These are phyloP conservation scores for Stevia rebaudiana DNA, from an alignment of 140 eudicot species.

Conservation along the genomic window DNA sequence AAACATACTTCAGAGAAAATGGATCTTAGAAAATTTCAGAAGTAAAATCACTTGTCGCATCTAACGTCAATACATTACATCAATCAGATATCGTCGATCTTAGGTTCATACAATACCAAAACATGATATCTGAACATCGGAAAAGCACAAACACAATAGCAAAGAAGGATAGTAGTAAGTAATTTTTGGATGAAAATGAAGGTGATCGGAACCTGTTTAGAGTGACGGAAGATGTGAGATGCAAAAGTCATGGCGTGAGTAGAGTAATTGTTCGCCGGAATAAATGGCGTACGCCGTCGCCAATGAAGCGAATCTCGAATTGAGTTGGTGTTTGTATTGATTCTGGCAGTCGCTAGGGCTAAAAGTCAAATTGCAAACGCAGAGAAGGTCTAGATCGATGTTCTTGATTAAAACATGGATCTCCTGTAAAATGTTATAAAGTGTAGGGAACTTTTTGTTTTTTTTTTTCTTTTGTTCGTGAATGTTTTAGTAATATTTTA, in stretches of 20 bases:
- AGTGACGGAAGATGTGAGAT: slow-evolving; percentile 58
- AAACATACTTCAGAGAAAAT: neutral
- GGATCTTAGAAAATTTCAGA: slow-evolving; percentile 5
- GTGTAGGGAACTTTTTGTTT: neutral
- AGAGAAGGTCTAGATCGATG: slow-evolving; percentile 30
- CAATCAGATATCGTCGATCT: slow-evolving; percentile 20
- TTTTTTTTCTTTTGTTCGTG: neutral
- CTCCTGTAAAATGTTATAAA: slow-evolving; percentile 6
- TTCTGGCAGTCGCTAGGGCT: slow-evolving; percentile 37
- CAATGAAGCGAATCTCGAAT: slow-evolving; percentile 10
- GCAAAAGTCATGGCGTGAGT: slow-evolving; percentile 50
- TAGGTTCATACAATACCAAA: neutral
- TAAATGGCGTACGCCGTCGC: slow-evolving; percentile 24
- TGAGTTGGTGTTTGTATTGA: slow-evolving; percentile 1
- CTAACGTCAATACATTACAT: slow-evolving; percentile 5
- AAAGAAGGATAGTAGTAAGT: neutral
- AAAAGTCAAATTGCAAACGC: slow-evolving; percentile 19
- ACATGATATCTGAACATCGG: slow-evolving; percentile 12
- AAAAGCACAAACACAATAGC: neutral
- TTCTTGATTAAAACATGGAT: slow-evolving; percentile 20
- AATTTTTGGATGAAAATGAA: neutral
- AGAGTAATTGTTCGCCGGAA: slow-evolving; percentile 24
- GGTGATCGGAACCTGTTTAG: slow-evolving; percentile 50
- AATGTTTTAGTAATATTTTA: too few species aligned
- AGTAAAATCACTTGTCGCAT: slow-evolving; percentile 19